phyloP scores from a whole-genome alignment of 352 stramenopile genomes.

The Pythium aquatile region DNA sequence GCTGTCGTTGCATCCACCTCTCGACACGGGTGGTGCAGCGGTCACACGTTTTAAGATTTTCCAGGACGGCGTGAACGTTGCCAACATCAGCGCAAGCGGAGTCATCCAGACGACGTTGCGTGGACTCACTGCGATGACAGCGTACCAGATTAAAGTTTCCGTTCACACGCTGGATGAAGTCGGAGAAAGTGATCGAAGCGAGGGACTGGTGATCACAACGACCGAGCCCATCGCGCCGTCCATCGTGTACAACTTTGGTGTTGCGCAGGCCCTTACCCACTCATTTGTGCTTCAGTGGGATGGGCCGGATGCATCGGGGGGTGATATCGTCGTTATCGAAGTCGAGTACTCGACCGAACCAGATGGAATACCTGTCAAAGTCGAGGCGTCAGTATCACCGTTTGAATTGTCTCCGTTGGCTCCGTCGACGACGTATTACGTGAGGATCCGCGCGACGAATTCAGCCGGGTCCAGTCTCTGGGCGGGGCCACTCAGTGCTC shows the following conservation, averaged over 20 bases:
- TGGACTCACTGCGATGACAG: constrained; percentile 28
- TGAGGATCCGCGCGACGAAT: constrained; percentile 40
- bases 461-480: constrained; percentile 38
- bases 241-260: constrained; percentile 30
- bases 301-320: constrained; percentile 39
- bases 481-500: constrained; percentile 23
- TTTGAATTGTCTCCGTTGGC: constrained; percentile 31
- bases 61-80: constrained; percentile 37
- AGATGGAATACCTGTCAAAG: neutral
- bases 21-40: constrained; percentile 37
- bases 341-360: constrained; percentile 29
- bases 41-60: constrained; percentile 40
- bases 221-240: constrained; percentile 37
- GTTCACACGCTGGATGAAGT: constrained; percentile 31
- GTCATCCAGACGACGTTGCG: constrained; percentile 27
- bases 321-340: constrained; percentile 37
- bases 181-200: constrained; percentile 38
- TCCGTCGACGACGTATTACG: constrained; percentile 36
- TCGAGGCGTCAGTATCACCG: neutral
- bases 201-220: constrained; percentile 27
- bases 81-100: constrained; percentile 19
- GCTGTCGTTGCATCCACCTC: constrained; percentile 34
- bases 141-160: constrained; percentile 36
- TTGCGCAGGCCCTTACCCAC: constrained; percentile 26
- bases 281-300: constrained; percentile 44